phyloP scores from a whole-genome alignment of 1,139 yeast species.

The Magnusiomyces fungicola region DNA sequence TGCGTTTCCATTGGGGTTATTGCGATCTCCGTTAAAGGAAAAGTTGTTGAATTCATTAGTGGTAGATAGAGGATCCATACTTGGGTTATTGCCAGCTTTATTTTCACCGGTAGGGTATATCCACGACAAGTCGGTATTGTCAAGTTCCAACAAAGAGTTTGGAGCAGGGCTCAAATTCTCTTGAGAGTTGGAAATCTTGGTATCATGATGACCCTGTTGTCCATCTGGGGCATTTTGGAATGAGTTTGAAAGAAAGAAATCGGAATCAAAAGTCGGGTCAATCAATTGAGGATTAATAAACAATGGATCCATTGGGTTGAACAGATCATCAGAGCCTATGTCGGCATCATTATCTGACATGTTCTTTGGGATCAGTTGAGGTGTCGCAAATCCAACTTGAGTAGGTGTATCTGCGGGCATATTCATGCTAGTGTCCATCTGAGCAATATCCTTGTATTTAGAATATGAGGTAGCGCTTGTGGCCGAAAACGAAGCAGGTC shows the following conservation, averaged over 20 bases:
- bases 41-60: too few species aligned
- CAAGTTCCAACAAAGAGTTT: constrained; percentile 1
- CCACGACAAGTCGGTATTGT: constrained; percentile 17
- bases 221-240: constrained; percentile 12
- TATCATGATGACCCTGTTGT: not conserved
- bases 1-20: constrained; percentile 5
- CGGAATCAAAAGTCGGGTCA: constrained; percentile 14
- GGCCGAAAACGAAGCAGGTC: constrained; percentile 82
- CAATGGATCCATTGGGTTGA: constrained; percentile 24
- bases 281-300: constrained; percentile 32
- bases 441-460: constrained; percentile 38
- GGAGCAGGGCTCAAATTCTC: constrained; percentile 9
- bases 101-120: constrained; percentile 9
- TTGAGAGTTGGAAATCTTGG: constrained; percentile 5
- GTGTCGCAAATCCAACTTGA: constrained; percentile 74
- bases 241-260: constrained; percentile 6
- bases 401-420: constrained; percentile 39
- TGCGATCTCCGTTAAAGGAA: not conserved
- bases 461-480: constrained; percentile 66
- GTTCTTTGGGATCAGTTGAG: constrained; percentile 46
- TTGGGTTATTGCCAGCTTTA: not conserved
- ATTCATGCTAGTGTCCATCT: constrained; percentile 26
- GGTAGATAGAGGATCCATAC: too few species aligned
- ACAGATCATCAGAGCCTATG: constrained; percentile 23
- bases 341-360: constrained; percentile 25